These are phyloP conservation scores for Macrophomina phaseolina DNA, from an alignment of 2,329 filamentous ascomycete species.

Conservation along the genomic window DNA sequence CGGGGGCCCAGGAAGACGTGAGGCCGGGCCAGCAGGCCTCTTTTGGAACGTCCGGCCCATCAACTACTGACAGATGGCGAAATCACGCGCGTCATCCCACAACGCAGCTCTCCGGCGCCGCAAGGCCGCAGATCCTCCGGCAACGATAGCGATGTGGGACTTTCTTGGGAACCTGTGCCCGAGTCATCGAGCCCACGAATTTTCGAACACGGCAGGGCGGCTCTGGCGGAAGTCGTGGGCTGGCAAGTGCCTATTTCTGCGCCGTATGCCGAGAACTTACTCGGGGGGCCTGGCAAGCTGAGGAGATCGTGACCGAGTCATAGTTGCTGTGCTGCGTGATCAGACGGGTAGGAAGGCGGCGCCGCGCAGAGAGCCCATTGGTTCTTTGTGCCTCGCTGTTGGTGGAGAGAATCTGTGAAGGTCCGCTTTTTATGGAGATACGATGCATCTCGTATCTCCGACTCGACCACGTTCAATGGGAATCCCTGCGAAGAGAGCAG, in stretches of 20 bases:
- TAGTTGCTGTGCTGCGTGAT: too few relatives aligned
- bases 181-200: constrained; percentile 5
- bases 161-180: background rate
- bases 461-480: background rate
- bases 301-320: too few relatives aligned
- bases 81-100: constrained; percentile 2
- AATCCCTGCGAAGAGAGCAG: background rate
- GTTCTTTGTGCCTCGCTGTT: background rate
- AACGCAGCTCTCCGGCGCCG: background rate
- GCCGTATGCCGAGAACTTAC: background rate
- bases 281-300: background rate
- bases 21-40: background rate
- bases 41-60: background rate
- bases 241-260: background rate
- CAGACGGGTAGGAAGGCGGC: too few relatives aligned
- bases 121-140: background rate
- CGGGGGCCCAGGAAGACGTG: background rate
- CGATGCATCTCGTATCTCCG: constrained; percentile 11
- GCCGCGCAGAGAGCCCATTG: background rate
- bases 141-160: background rate
- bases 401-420: background rate
- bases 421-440: constrained; percentile 17
- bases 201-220: background rate
- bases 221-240: background rate
- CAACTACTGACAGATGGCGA: constrained; percentile 12